Evolutionary conservation across 805 yeast genomes (phyloP).

Genomic region (Kodamaea jinghongensis): DNA sequence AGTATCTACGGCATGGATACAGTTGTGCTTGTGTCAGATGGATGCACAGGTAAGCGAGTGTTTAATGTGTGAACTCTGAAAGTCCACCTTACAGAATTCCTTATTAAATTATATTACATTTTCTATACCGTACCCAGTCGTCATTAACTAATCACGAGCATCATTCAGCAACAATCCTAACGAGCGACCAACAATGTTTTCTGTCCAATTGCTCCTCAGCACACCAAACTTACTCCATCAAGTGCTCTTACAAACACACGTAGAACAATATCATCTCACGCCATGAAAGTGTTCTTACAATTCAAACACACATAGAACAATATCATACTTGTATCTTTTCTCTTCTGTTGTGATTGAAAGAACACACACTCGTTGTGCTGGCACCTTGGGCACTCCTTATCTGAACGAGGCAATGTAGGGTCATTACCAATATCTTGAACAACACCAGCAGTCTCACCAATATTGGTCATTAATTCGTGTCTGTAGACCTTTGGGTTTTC

Average conservation of each 20-base stretch:
- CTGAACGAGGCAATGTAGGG: constrained; percentile 96
- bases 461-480: constrained; percentile 87
- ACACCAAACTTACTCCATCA: too few species aligned
- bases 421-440: constrained; percentile 94
- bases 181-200: too few species aligned
- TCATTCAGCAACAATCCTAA: too few species aligned
- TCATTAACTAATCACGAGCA: too few species aligned
- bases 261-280: too few species aligned
- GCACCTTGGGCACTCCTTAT: constrained; percentile 90
- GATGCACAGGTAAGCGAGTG: too few species aligned
- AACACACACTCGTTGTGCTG: constrained; percentile 88
- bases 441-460: constrained; percentile 95
- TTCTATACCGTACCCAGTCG: too few species aligned
- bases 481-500: constrained; percentile 84
- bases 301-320: constrained; percentile 87
- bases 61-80: too few species aligned
- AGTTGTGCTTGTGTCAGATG: too few species aligned
- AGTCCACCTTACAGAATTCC: not conserved
- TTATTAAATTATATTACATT: too few species aligned
- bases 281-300: constrained; percentile 73
- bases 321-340: constrained; percentile 94
- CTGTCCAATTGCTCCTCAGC: not conserved
- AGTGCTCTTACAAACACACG: too few species aligned
- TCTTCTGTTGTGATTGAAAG: constrained; percentile 93
- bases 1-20: too few species aligned